phyloP scores from a whole-genome alignment of 257 asterid genomes.

The Solanum pimpinellifolium region DNA sequence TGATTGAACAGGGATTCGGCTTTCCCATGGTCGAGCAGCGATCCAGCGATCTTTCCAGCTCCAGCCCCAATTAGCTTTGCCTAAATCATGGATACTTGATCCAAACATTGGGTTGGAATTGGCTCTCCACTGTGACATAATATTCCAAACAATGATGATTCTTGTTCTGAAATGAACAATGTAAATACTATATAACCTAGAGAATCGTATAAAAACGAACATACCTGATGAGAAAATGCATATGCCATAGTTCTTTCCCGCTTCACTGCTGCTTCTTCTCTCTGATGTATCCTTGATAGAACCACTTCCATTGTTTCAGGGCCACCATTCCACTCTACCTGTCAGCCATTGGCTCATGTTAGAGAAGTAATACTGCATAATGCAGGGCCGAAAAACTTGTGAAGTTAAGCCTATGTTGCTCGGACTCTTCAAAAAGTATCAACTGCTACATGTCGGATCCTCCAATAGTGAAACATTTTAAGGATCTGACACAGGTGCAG shows the following conservation, averaged over 20 bases:
- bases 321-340: constrained; percentile 93
- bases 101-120: constrained; percentile 43
- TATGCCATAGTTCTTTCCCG: constrained; percentile 93
- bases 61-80: constrained; percentile 87
- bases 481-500: neutral
- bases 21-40: constrained; percentile 96
- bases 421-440: neutral
- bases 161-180: neutral
- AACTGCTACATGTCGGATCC: neutral
- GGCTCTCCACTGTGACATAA: constrained; percentile 73
- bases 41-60: constrained; percentile 98
- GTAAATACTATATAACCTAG: neutral
- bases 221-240: constrained; percentile 85
- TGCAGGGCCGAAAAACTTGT: neutral
- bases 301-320: constrained; percentile 62
- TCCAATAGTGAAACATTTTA: neutral
- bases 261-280: constrained; percentile 88
- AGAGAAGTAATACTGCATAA: neutral
- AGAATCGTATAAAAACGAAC: neutral
- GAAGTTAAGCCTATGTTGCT: neutral
- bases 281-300: constrained; percentile 66
- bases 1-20: constrained; percentile 32
- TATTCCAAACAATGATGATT: neutral
- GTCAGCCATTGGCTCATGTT: constrained; percentile 2
- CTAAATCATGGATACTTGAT: constrained; percentile 32